These are phyloP conservation scores for Rhodotorula sp. DNA, from an alignment of 1,284 basidiomycete genomes.

Conservation along the genomic window DNA sequence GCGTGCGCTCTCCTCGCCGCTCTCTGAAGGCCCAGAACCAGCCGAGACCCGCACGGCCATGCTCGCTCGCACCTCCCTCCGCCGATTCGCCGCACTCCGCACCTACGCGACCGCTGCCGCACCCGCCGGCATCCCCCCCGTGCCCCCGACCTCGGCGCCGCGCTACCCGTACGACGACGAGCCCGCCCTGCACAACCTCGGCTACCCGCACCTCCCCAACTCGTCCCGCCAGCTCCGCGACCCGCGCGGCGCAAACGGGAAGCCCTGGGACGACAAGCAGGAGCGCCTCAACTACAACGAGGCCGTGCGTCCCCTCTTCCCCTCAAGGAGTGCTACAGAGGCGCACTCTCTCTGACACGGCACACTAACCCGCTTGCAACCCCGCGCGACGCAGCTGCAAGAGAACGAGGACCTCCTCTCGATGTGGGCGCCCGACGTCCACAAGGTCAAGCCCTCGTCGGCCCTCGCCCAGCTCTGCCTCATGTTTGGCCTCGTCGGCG, in stretches of 20 bases:
- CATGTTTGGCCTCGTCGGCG: slow-evolving; percentile 38
- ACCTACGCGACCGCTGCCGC: slow-evolving; percentile 18
- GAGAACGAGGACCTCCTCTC: slow-evolving; percentile 46
- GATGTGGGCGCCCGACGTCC: slow-evolving; percentile 47
- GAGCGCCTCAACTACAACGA: slow-evolving; percentile 46
- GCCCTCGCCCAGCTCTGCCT: slow-evolving; percentile 42
- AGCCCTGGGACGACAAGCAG: slow-evolving; percentile 45
- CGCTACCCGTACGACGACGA: slow-evolving; percentile 41
- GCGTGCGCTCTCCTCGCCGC: not conserved
- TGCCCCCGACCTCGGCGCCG: slow-evolving; percentile 11
- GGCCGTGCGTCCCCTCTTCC: slow-evolving; percentile 31
- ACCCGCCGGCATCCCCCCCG: slow-evolving; percentile 19
- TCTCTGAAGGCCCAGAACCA: too few species aligned
- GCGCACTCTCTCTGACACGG: not conserved
- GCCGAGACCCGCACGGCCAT: not conserved
- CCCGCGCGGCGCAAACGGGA: not conserved
- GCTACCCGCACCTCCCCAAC: slow-evolving; percentile 41
- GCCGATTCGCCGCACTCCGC: not conserved
- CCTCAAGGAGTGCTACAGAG: not conserved
- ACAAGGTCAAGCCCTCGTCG: slow-evolving; percentile 43
- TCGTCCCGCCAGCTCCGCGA: slow-evolving; percentile 38
- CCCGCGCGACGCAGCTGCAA: slow-evolving; percentile 41
- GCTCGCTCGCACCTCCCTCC: not conserved
- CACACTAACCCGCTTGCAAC: not conserved
- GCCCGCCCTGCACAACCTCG: slow-evolving; percentile 42